Evolutionary conservation across 2,329 filamentous ascomycete species (phyloP).

Genomic region (Acephala macrosclerotiorum): DNA sequence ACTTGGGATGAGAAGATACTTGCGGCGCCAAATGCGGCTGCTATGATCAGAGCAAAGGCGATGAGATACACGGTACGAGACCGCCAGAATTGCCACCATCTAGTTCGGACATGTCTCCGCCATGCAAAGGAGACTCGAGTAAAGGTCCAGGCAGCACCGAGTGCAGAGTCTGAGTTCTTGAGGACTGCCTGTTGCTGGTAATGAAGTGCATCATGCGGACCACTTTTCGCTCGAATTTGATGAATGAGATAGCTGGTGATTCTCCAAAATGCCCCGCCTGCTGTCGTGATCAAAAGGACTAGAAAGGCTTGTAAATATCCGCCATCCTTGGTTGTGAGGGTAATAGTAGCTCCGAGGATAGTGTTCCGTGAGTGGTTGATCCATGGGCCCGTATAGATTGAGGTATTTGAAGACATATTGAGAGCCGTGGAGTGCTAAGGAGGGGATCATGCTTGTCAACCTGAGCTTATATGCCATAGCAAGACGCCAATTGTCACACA

Average conservation of each 20-base stretch:
- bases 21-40: constrained; percentile 16
- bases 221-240: constrained; percentile 13
- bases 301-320: constrained; percentile 11
- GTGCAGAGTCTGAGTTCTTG: constrained; percentile 15
- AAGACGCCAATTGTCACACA: no score
- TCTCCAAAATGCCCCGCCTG: constrained; percentile 13
- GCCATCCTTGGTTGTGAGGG: background rate
- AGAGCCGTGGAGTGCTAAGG: no score
- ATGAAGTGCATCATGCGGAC: constrained; percentile 13
- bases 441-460: background rate
- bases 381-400: background rate
- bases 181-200: constrained; percentile 23
- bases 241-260: constrained; percentile 20
- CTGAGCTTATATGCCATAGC: background rate
- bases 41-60: background rate
- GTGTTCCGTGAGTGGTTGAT: background rate
- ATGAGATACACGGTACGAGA: background rate
- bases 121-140: constrained; percentile 15
- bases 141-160: constrained; percentile 13
- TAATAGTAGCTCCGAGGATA: background rate
- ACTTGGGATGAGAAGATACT: constrained; percentile 28
- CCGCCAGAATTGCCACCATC: background rate
- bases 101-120: constrained; percentile 16
- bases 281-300: constrained; percentile 17
- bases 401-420: background rate